A percentile compares a stretch with the other conserved stretches of the same genome.
phyloP scores from a whole-genome alignment of 2,329 filamentous ascomycete species.

The Penicillium sp. region DNA sequence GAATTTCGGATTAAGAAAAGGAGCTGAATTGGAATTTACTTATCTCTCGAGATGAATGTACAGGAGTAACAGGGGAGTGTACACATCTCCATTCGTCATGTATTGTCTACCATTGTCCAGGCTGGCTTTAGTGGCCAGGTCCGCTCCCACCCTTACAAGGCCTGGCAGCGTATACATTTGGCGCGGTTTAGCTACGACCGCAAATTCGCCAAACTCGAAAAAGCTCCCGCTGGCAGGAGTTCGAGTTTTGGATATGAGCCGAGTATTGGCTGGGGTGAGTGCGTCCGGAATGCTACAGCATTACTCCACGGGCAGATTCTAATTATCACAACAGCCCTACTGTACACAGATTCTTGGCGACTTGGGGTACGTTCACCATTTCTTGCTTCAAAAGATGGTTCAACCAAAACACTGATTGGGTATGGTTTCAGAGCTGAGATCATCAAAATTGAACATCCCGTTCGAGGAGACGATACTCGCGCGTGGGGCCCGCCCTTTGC shows the following conservation, averaged over 20 bases:
- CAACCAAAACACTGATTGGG: slow-evolving; percentile 69
- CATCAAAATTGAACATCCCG: slow-evolving; percentile 95
- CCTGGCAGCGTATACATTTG: neutral
- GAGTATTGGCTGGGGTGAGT: slow-evolving; percentile 83
- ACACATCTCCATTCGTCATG: neutral
- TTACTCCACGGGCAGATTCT: slow-evolving; percentile 1
- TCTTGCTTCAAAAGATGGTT: neutral
- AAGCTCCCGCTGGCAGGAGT: slow-evolving; percentile 77
- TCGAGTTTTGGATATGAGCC: slow-evolving; percentile 90
- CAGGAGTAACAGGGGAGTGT: neutral
- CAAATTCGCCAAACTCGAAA: slow-evolving; percentile 15
- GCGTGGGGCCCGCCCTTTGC: slow-evolving; percentile 97
- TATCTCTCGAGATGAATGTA: neutral
- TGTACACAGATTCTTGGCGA: slow-evolving; percentile 96
- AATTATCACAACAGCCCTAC: slow-evolving; percentile 68
- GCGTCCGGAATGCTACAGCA: neutral
- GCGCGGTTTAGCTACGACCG: slow-evolving; percentile 8
- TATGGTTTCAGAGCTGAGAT: slow-evolving; percentile 78
- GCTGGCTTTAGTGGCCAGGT: neutral
- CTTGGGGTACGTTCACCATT: slow-evolving; percentile 48
- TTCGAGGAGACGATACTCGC: slow-evolving; percentile 86
- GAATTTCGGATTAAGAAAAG: neutral
- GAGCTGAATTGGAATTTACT: neutral
- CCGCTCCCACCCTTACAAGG: neutral
- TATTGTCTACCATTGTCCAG: neutral